These are phyloP conservation scores for Triticum aestivum DNA, from an alignment of 176 grass and related monocot species.

Conservation along the genomic window DNA sequence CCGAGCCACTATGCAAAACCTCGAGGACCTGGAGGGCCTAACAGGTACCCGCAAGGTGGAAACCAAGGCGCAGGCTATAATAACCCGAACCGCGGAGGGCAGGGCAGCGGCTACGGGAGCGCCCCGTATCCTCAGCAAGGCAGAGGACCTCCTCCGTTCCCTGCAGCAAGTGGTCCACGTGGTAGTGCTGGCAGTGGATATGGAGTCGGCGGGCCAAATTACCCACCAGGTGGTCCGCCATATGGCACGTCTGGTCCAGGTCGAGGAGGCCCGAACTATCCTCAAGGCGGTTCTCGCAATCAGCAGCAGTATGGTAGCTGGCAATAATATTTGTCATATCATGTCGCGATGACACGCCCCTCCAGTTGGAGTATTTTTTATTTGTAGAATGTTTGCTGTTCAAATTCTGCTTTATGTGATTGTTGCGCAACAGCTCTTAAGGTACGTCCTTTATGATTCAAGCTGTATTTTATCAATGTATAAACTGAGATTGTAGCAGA, in stretches of 20 bases:
- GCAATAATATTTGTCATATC: slow-evolving; percentile 42
- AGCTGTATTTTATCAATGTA: neutral
- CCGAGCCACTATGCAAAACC: slow-evolving; percentile 79
- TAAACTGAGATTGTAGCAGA: neutral
- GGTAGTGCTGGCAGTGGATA: slow-evolving; percentile 42
- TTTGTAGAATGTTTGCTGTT: neutral
- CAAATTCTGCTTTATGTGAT: neutral
- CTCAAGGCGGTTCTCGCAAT: slow-evolving; percentile 55
- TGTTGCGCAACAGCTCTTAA: neutral
- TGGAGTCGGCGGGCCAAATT: slow-evolving; percentile 59
- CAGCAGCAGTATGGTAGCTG: slow-evolving; percentile 80
- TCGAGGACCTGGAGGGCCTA: slow-evolving; percentile 73
- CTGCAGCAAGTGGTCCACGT: slow-evolving; percentile 36
- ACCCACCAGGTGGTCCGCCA: slow-evolving; percentile 48
- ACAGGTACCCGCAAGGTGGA: slow-evolving; percentile 65
- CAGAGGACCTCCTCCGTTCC: slow-evolving; percentile 55
- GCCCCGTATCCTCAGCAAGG: slow-evolving; percentile 73
- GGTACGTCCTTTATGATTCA: neutral
- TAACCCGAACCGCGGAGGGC: slow-evolving; percentile 71
- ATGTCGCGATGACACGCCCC: neutral
- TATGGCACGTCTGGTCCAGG: slow-evolving; percentile 70
- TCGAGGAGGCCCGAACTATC: slow-evolving; percentile 53
- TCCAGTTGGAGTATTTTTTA: neutral
- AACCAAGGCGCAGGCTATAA: slow-evolving; percentile 63
- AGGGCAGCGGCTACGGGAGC: slow-evolving; percentile 63